These are phyloP conservation scores for Drosera capensis DNA, from an alignment of 148 eudicot genomes.

Conservation along the genomic window DNA sequence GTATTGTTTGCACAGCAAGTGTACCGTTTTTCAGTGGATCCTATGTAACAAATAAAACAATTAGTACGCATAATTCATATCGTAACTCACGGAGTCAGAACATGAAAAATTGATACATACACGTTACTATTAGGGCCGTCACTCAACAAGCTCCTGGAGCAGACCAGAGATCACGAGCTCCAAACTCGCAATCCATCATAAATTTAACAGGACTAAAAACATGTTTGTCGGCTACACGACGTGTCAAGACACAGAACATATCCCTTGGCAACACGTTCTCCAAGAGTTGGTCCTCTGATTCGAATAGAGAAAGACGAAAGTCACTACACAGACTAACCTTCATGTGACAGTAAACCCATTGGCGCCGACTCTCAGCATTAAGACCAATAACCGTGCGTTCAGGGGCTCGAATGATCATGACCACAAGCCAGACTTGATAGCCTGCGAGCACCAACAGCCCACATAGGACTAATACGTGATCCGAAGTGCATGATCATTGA, in stretches of 20 bases:
- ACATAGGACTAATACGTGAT: neutral
- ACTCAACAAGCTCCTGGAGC: no score
- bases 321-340: constrained; percentile 5
- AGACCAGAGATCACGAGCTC: no score
- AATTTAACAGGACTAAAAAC: no score
- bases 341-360: constrained; percentile 7
- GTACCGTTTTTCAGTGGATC: constrained; percentile 66
- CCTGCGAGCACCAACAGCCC: constrained; percentile 6
- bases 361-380: constrained; percentile 9
- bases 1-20: constrained; percentile 32
- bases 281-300: no score
- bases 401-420: neutral
- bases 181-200: no score
- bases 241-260: neutral
- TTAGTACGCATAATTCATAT: no score
- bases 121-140: no score
- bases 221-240: neutral
- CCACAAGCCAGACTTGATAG: constrained; percentile 6
- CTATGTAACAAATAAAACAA: constrained; percentile 7
- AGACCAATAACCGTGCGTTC: constrained; percentile 8
- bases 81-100: no score
- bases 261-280: neutral
- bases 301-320: neutral
- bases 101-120: no score
- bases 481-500: no score